Evolutionary conservation across 352 stramenopile species (phyloP).

Genomic region (Pythium guiyangense): DNA sequence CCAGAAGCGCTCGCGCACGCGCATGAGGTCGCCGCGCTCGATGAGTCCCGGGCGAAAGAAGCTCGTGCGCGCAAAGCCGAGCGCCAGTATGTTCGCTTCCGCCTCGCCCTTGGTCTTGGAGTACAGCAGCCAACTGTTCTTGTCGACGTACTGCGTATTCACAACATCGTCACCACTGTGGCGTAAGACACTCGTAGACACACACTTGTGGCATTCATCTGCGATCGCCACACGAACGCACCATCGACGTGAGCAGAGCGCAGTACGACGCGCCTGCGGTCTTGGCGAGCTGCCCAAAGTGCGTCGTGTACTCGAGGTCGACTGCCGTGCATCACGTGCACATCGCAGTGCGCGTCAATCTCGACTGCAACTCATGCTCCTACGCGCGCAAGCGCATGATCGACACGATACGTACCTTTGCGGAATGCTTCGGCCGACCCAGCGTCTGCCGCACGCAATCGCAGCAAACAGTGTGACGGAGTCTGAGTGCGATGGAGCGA

Average conservation of each 20-base stretch:
- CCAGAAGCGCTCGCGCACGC: conserved; percentile 47
- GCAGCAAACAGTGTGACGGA: too few relatives aligned
- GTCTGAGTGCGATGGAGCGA: background rate
- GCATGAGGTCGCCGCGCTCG: conserved; percentile 49
- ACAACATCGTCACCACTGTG: too few relatives aligned
- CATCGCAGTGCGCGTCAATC: background rate
- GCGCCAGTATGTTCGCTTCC: conserved; percentile 50
- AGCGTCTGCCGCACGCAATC: conserved; percentile 20
- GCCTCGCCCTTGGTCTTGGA: conserved; percentile 70
- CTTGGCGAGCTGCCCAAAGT: conserved; percentile 53
- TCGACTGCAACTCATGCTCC: background rate
- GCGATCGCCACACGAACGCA: conserved; percentile 16
- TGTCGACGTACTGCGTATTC: conserved; percentile 13
- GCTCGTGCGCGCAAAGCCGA: conserved; percentile 47
- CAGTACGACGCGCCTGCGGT: conserved; percentile 45
- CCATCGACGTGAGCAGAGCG: conserved; percentile 52
- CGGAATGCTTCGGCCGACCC: conserved; percentile 61
- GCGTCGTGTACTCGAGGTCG: conserved; percentile 65
- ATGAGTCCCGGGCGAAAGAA: conserved; percentile 61
- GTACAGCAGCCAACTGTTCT: conserved; percentile 77
- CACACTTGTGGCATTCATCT: background rate
- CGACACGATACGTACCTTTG: conserved; percentile 34
- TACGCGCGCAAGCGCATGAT: background rate
- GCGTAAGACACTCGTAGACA: too few relatives aligned
- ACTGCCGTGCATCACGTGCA: conserved; percentile 27